phyloP scores from a whole-genome alignment of 75 land plant species.

The Pinus tabuliformis region DNA sequence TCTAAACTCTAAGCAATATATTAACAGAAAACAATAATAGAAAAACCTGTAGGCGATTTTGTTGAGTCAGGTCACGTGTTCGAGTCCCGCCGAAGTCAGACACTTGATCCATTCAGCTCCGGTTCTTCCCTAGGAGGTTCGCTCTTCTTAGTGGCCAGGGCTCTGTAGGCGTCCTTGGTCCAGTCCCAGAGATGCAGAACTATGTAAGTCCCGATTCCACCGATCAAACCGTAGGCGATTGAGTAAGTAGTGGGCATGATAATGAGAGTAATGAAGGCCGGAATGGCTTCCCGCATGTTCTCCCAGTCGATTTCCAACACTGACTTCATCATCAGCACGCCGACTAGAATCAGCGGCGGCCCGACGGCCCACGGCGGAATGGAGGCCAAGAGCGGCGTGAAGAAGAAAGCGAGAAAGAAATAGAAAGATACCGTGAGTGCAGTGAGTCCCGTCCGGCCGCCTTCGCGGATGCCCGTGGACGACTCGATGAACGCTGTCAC shows the following conservation, averaged over 20 bases:
- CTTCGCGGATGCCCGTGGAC: slow-evolving; percentile 28
- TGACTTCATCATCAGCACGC: slow-evolving; percentile 78
- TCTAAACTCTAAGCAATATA: too few relatives aligned
- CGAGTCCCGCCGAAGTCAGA: too few relatives aligned
- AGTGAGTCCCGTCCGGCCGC: slow-evolving; percentile 25
- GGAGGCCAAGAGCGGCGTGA: slow-evolving; percentile 35
- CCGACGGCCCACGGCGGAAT: slow-evolving; percentile 48
- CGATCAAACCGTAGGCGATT: slow-evolving; percentile 73
- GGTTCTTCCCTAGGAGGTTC: too few relatives aligned
- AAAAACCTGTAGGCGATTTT: too few relatives aligned
- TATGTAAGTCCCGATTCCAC: slow-evolving; percentile 56
- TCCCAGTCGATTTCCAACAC: slow-evolving; percentile 69
- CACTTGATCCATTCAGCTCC: too few relatives aligned
- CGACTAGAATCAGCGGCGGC: slow-evolving; percentile 41
- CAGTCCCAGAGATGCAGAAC: slow-evolving; percentile 37
- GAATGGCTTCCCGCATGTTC: slow-evolving; percentile 58
- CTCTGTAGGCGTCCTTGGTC: slow-evolving; percentile 22
- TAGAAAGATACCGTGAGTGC: slow-evolving; percentile 17
- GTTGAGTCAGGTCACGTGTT: too few relatives aligned
- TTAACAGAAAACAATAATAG: too few relatives aligned
- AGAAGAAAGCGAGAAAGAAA: slow-evolving; percentile 27
- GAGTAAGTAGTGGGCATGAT: slow-evolving; percentile 80
- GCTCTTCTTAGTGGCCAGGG: too few relatives aligned
- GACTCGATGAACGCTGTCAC: slow-evolving; percentile 35
- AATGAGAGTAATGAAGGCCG: slow-evolving; percentile 70